phyloP scores from a whole-genome alignment of 345 rosid species.

The Pugionium dolabratum region DNA sequence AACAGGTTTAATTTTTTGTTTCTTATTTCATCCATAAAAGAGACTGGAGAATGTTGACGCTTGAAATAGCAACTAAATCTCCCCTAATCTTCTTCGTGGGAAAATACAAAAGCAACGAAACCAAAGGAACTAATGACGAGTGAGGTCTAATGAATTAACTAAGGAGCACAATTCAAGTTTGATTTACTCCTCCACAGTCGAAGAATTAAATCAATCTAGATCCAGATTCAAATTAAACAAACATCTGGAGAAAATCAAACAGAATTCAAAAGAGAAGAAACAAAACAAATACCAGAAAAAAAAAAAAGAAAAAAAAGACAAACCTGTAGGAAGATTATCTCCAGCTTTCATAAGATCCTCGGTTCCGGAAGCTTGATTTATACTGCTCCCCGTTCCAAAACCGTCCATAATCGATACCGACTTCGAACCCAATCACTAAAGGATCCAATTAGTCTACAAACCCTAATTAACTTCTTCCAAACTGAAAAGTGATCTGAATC shows the following conservation, averaged over 20 bases:
- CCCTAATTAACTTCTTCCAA: slow-evolving; percentile 3
- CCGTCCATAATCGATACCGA: slow-evolving; percentile 55
- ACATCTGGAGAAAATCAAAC: too few species aligned
- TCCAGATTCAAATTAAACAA: too few species aligned
- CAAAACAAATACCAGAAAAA: too few species aligned
- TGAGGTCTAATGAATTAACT: slow-evolving; percentile 13
- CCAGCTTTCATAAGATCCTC: too few species aligned
- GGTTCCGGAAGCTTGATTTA: slow-evolving; percentile 18
- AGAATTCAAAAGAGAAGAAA: too few species aligned
- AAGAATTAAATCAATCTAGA: neutral
- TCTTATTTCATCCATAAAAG: neutral
- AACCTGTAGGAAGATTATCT: neutral
- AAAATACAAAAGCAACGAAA: neutral
- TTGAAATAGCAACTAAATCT: slow-evolving; percentile 4
- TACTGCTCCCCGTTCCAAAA: slow-evolving; percentile 45
- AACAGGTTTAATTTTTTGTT: neutral
- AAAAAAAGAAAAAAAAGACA: neutral
- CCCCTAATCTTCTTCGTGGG: neutral
- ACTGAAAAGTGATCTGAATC: slow-evolving; percentile 8
- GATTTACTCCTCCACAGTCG: neutral
- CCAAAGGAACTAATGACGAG: neutral
- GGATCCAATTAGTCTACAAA: slow-evolving; percentile 16
- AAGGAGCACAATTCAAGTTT: slow-evolving; percentile 20
- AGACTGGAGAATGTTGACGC: neutral
- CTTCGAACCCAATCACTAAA: slow-evolving; percentile 1